These are phyloP conservation scores for Limnanthes douglasii DNA, from an alignment of 345 rosid species.

Conservation along the genomic window DNA sequence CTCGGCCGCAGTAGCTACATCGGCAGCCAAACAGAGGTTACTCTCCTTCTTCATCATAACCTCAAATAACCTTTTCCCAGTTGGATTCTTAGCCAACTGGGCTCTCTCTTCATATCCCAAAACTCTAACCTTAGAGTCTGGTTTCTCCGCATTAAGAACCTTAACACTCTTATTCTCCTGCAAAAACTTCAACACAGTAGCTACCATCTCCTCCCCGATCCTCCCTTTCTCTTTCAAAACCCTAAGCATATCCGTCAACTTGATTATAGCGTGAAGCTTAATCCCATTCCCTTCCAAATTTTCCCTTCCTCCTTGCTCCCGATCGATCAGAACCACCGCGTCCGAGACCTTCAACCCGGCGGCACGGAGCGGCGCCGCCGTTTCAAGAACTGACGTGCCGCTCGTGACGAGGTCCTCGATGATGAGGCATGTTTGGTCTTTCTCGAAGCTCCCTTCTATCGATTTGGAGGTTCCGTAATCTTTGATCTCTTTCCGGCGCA, in stretches of 20 bases:
- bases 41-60: slow-evolving; percentile 80
- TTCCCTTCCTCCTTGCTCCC: slow-evolving; percentile 94
- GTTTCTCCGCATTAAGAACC: slow-evolving; percentile 36
- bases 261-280: slow-evolving; percentile 54
- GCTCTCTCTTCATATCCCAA: slow-evolving; percentile 52
- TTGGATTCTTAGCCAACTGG: slow-evolving; percentile 49
- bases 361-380: slow-evolving; percentile 63
- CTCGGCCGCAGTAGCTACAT: slow-evolving; percentile 82
- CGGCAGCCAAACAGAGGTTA: slow-evolving; percentile 90
- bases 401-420: slow-evolving; percentile 89
- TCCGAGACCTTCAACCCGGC: slow-evolving; percentile 71
- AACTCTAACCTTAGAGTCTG: slow-evolving; percentile 20
- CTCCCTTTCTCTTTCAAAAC: slow-evolving; percentile 73
- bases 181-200: slow-evolving; percentile 42
- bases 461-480: slow-evolving; percentile 83
- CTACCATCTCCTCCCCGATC: slow-evolving; percentile 48
- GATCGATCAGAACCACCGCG: slow-evolving; percentile 79
- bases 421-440: slow-evolving; percentile 43
- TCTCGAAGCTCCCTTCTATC: slow-evolving; percentile 55
- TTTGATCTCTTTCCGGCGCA: slow-evolving; percentile 89
- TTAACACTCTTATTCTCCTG: slow-evolving; percentile 68
- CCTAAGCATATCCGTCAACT: slow-evolving; percentile 72
- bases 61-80: slow-evolving; percentile 68
- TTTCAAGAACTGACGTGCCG: slow-evolving; percentile 82
- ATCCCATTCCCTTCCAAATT: slow-evolving; percentile 65